Evolutionary conservation across 148 eudicot species (phyloP).

Genomic region (Pouteria glomerata): DNA sequence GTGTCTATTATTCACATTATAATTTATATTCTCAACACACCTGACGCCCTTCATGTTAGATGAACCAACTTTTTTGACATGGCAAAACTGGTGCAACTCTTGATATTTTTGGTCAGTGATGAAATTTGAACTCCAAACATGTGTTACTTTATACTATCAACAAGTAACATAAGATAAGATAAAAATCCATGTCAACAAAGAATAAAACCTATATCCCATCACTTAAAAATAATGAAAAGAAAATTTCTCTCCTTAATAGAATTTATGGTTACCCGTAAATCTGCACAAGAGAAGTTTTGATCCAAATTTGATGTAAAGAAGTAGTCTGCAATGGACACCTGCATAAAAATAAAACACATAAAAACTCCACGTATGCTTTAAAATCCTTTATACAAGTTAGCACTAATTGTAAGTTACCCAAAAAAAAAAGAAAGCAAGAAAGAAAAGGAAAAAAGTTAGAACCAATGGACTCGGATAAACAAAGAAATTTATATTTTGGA

Average conservation of each 20-base stretch:
- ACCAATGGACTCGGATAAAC: background rate
- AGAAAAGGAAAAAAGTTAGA: no score
- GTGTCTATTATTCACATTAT: no score
- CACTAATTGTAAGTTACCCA: no score
- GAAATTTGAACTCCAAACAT: no score
- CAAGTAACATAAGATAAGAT: no score
- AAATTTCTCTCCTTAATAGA: background rate
- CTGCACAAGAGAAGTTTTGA: slow-evolving; percentile 56
- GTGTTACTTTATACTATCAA: no score
- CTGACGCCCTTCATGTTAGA: no score
- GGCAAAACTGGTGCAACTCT: no score
- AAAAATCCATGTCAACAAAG: background rate
- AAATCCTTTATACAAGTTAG: slow-evolving; percentile 2
- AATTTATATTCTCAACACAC: no score
- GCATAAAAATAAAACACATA: slow-evolving; percentile 37
- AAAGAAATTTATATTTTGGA: background rate
- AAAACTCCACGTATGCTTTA: background rate
- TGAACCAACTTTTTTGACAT: no score
- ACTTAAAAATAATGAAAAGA: background rate
- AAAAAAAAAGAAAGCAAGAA: no score
- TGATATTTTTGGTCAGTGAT: no score
- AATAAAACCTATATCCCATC: background rate
- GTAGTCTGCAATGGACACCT: slow-evolving; percentile 86
- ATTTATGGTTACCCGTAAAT: slow-evolving; percentile 48
- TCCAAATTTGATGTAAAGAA: slow-evolving; percentile 62